Evolutionary conservation across 2,329 filamentous ascomycete genomes (phyloP), one percentile per base, ranked within the genome.

Genomic region (Phaeosphaeria sp.): DNA sequence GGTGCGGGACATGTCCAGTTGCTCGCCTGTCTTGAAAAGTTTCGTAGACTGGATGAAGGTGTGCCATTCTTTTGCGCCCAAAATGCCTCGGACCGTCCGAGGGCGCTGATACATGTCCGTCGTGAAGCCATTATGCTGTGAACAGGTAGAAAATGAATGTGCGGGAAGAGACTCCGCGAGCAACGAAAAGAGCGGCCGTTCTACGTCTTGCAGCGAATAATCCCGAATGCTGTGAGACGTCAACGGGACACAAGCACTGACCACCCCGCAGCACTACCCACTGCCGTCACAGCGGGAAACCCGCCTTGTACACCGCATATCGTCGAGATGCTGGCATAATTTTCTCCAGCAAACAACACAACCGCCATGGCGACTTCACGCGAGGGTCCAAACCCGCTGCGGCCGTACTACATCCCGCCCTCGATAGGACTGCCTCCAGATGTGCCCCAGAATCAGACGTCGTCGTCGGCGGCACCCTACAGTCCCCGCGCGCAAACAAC

Each of bases 391-490:
- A 90, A 91, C 67, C 89, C 89, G 56, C 80, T 90, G 56, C 83
- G 89, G 60, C 89, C 89, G 18, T 91, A 91, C 79, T 90, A 91
- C 74, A 87, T 89, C 60, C 88, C 89, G 39, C 88, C 89, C 3
- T 87, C 88, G 5, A 87, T 90, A 59, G 88, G 88, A 36, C 79
- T 86, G 30, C 81, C 84, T 48, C 79, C 81, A 52, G 81, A 81
- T 54, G 68, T 75, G 47, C 71, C 80, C 21, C 59, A 72, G n/a
- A 69, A 72, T 43, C 72, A 72, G 58, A 58, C 73, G 1, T 55
- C 64, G 1, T 55, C 64, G 23, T 54, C 72, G 30, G 60, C 66
- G 25, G 51, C 65, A n/a, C 66, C 65, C 47, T 36, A 36, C 30
- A 64, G 66, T 30, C 60, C 71, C 17, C 62, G 66, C 59, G 52